Conservation (phyloP, 2,329 filamentous ascomycete species). For the Penicillium sp. region DNA sequence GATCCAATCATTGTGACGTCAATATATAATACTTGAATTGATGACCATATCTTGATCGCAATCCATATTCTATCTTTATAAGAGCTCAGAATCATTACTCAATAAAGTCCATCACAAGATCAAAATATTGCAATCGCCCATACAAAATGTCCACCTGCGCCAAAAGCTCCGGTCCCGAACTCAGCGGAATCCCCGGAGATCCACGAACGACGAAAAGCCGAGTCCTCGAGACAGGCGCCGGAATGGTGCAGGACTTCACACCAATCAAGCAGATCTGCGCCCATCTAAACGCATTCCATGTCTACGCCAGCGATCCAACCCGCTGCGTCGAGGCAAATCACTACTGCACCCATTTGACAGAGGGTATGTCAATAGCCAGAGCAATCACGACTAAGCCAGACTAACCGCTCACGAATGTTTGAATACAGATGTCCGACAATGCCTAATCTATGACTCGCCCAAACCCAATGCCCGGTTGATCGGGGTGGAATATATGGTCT, state of each 20-base stretch:
- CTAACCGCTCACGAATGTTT: no score
- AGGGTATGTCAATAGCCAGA: slow-evolving; percentile 38
- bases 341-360: slow-evolving; percentile 72
- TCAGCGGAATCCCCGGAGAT: slow-evolving; percentile 24
- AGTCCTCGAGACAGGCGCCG: slow-evolving; percentile 37
- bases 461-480: slow-evolving; percentile 65
- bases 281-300: slow-evolving; percentile 81
- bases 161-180: slow-evolving; percentile 6
- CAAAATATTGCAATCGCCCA: not conserved
- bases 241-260: slow-evolving; percentile 49
- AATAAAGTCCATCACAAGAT: no score
- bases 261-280: slow-evolving; percentile 72
- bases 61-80: no score
- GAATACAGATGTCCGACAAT: slow-evolving; percentile 71
- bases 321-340: slow-evolving; percentile 73
- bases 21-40: not conserved
- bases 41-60: no score
- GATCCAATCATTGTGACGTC: not conserved
- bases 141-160: slow-evolving; percentile 13
- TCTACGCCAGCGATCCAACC: slow-evolving; percentile 66
- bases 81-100: no score
- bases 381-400: no score
- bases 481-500: slow-evolving; percentile 85
- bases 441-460: slow-evolving; percentile 73
- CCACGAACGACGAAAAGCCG: slow-evolving; percentile 33